phyloP scores from a whole-genome alignment of 208 protist genomes.

The Trypanosomatidae sp. region DNA sequence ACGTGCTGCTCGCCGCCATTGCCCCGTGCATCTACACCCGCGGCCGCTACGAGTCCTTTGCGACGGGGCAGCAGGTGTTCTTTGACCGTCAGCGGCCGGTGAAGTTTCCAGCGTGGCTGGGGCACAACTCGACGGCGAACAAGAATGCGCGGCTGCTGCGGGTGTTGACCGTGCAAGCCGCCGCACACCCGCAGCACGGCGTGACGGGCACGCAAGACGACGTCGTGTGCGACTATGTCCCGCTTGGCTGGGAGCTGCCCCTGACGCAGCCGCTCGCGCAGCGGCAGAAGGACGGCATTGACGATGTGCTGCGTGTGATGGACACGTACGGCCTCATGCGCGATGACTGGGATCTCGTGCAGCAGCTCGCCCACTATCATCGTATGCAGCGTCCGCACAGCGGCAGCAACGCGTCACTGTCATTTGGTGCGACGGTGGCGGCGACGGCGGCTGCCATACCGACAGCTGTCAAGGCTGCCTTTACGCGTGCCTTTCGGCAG shows the following conservation, averaged over 20 bases:
- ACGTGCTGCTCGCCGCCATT: constrained; percentile 68
- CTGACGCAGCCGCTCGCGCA: constrained; percentile 38
- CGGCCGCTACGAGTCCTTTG: constrained; percentile 80
- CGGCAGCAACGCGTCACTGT: not conserved
- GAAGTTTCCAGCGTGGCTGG: constrained; percentile 84
- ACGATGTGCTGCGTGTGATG: constrained; percentile 72
- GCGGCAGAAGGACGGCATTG: constrained; percentile 54
- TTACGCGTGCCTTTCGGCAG: constrained; percentile 85
- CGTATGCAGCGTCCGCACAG: constrained; percentile 18
- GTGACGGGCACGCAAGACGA: constrained; percentile 65
- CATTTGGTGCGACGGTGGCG: not conserved
- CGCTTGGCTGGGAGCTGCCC: constrained; percentile 44
- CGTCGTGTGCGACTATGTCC: constrained; percentile 77
- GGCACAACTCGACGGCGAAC: constrained; percentile 72
- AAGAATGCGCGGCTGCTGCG: constrained; percentile 79
- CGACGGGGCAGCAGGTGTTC: constrained; percentile 47
- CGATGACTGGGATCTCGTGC: constrained; percentile 86
- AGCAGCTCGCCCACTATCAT: constrained; percentile 58
- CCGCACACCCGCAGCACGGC: constrained; percentile 20
- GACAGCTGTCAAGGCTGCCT: constrained; percentile 74
- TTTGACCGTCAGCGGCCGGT: constrained; percentile 76
- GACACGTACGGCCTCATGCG: constrained; percentile 75
- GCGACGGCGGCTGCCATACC: constrained; percentile 16
- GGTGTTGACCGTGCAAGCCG: constrained; percentile 53
- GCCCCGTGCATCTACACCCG: constrained; percentile 62